Conservation (phyloP, 371 early-diverging fungal genomes). For the Mucor sp. region DNA sequence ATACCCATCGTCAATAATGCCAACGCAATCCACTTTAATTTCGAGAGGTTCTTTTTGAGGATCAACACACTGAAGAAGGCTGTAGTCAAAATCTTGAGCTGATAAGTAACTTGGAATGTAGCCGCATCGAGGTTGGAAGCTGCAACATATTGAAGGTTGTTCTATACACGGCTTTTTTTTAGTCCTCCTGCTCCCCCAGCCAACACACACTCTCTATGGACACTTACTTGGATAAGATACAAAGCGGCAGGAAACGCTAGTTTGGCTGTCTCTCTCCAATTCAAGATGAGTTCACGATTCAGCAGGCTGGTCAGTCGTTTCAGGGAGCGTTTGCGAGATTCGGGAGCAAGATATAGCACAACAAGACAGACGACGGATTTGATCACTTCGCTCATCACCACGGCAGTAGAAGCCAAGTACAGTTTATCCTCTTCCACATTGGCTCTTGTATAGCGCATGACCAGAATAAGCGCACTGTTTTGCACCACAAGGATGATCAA, state of each 20-base stretch:
- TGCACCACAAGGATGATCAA: slow-evolving; percentile 82
- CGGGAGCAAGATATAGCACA: slow-evolving; percentile 38
- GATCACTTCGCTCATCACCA: slow-evolving; percentile 76
- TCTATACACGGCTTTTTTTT: slow-evolving; percentile 27
- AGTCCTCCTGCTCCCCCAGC: neutral
- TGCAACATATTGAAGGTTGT: slow-evolving; percentile 91
- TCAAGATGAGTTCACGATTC: slow-evolving; percentile 24
- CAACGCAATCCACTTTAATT: slow-evolving; percentile 78
- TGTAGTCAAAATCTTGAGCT: slow-evolving; percentile 92
- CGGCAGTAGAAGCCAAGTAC: slow-evolving; percentile 83
- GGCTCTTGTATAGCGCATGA: slow-evolving; percentile 76
- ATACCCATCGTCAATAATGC: slow-evolving; percentile 81
- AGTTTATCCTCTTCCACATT: slow-evolving; percentile 34
- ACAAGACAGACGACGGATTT: slow-evolving; percentile 73
- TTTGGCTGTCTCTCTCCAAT: slow-evolving; percentile 45
- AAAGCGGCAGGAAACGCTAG: slow-evolving; percentile 80
- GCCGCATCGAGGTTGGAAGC: slow-evolving; percentile 85
- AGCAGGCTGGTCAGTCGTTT: slow-evolving; percentile 10
- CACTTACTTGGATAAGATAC: slow-evolving; percentile 75
- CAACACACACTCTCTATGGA: too few relatives aligned
- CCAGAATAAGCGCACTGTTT: slow-evolving; percentile 77
- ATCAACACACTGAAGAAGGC: slow-evolving; percentile 87
- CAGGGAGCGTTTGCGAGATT: slow-evolving; percentile 14
- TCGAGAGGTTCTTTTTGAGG: slow-evolving; percentile 64
- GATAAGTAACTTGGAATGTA: slow-evolving; percentile 94